These are phyloP conservation scores for Microdochium bolleyi DNA, from an alignment of 2,329 filamentous ascomycete genomes.

Conservation along the genomic window DNA sequence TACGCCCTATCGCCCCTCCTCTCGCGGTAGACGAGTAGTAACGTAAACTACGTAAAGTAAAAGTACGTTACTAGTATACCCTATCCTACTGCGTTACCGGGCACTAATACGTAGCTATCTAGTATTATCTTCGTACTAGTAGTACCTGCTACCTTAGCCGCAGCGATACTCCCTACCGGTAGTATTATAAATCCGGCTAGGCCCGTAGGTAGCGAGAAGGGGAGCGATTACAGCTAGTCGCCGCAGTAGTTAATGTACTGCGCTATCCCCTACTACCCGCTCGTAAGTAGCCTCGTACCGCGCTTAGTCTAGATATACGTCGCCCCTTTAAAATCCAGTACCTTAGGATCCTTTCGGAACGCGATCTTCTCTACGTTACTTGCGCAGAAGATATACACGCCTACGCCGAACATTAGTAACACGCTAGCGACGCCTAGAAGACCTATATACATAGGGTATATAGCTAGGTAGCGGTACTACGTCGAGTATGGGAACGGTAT, in stretches of 20 bases:
- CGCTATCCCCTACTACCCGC: constrained; percentile 67
- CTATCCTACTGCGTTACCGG: too few relatives aligned
- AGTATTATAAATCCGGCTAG: constrained; percentile 56
- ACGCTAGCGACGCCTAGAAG: constrained; percentile 44
- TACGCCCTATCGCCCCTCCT: too few relatives aligned
- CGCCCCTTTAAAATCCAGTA: constrained; percentile 56
- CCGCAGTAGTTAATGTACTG: constrained; percentile 71
- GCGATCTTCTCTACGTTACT: constrained; percentile 70
- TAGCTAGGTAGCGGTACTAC: constrained; percentile 59
- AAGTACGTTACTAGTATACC: too few relatives aligned
- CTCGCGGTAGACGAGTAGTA: too few relatives aligned
- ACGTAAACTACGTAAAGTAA: too few relatives aligned
- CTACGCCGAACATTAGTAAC: constrained; percentile 47
- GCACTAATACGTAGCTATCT: too few relatives aligned
- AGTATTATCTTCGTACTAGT: too few relatives aligned
- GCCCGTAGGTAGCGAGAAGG: constrained; percentile 62
- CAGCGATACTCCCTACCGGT: constrained; percentile 19
- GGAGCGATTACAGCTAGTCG: constrained; percentile 68
- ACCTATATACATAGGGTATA: constrained; percentile 60
- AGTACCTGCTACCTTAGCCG: constrained; percentile 3
- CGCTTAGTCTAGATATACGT: constrained; percentile 60
- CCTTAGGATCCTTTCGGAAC: constrained; percentile 62
- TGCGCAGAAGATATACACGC: constrained; percentile 65
- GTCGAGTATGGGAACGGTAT: constrained; percentile 64
- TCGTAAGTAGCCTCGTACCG: constrained; percentile 57